Base-by-base conservation (phyloP, 352 stramenopile genomes). In the Globisporangium ultimum region DNA sequence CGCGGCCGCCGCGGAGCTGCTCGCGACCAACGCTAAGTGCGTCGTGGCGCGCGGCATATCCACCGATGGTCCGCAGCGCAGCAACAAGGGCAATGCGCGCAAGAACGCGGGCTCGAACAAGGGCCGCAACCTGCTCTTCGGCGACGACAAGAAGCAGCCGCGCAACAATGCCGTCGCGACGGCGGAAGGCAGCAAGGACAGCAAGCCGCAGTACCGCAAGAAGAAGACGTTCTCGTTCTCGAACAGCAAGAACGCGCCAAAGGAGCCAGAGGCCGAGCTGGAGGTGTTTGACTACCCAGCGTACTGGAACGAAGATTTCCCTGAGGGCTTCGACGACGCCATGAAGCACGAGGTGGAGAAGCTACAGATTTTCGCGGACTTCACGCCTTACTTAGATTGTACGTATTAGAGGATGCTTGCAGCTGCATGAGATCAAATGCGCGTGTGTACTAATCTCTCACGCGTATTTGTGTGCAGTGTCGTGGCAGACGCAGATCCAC, bases 281-380 rank as follows among this genome's bases (percentile, higher is more conserved):
- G 84, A 93, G 67, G 64, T 78, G 38, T 93, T 93, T 55, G 78
- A 72, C 9, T 80, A 89, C 69, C 84, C 84, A 3, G 74, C 78
- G 48, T 93, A 90, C 69, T 93, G 79, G 79, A 66, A 76, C 58
- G 72, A 85, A 28, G 84, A 93, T 67, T 93, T 88, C 50, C 84
- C 84, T 0, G 57, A 50, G 41, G 71, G 73, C 46, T 93, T 93
- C 64, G 79, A 88, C 58, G 71, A 91, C 51, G 67, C 62, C 21
- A 93, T 93, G 84, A 93, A 93, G 76, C 84, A 93, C 72, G 84
- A 93, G 58, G 80, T 93, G 55, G 80, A 93, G 63, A 93, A 91
- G 68, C 70, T 93, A 50, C 71, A 91, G 71, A 80, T 93, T 46
- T 93, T 93, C 61, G 60, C 76, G 20, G 84, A 93, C 67, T 88